Evolutionary conservation across 1,284 basidiomycete genomes (phyloP), one percentile per base, ranked within the genome.

Genomic region (Apiotrichum sp.): DNA sequence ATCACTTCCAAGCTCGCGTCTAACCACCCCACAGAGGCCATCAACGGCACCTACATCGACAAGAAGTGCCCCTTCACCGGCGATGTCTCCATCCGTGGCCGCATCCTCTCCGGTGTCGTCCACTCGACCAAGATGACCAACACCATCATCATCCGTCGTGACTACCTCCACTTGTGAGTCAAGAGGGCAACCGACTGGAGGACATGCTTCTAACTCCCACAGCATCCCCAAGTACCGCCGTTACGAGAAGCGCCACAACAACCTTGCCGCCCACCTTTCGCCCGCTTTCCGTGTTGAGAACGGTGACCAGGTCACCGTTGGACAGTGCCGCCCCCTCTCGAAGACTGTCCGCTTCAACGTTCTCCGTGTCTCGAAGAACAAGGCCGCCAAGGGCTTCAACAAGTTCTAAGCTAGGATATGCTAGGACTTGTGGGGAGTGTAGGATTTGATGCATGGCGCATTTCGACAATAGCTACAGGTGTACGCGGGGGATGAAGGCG

Each of bases 281-380:
- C 96, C 96, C 56, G 93, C 93, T 59, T 98, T 99, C 91, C 96
- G 96, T 83, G 88, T 88, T 59, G 90, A 93, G 73, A 41, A 84
- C 50, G 95, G 95, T 57, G 96, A 99, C 78, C 81, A 82, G 64
- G 95, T 98, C 69, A 98, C 93, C 70, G 93, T 98, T 68, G 95
- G 93, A 57, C 96, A 99, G 86, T 98, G 96, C 84, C 89, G 96
- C 75, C 96, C 96, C 70, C 81, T 99, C 73, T 98, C 95, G 66
- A 99, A 99, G 83, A 98, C 95, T 51, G 93, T 98, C 68, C 89
- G 95, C 56, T 98, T 97, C 87, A 97, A 97, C 80, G 92, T 97
- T 61, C 79, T 97, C 74, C 87, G 90, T 75, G 92, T 96, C 77
- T 76, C 65, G 62, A 89, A 86, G 85, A 93, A 79, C 85, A 91